Base-by-base conservation (phyloP, 805 yeast genomes). In the Candida oleophila region DNA sequence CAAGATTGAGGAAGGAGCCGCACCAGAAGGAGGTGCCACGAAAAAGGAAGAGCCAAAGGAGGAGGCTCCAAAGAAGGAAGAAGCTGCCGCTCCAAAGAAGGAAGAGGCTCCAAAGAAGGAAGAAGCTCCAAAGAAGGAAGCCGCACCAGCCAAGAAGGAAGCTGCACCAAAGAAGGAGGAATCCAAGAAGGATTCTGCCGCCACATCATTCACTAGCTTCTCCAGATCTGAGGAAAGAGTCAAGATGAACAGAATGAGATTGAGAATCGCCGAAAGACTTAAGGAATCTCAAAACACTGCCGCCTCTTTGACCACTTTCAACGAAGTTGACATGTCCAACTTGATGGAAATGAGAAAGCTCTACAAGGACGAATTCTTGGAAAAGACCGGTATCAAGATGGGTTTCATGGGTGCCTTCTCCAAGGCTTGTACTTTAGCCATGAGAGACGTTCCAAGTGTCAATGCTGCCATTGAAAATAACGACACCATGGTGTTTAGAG, bases 381-480 rank as follows among this genome's bases (percentile, higher is more conserved):
- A 91, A 77, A 87, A 85, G 71, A 87, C 90, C 56, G 97, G 96
- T 62, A 80, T 87, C 73, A 94, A 94, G 78, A 81, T 94, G 59
- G 99, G 99, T 52, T 94, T 94, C 82, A 94, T 94, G 98, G 98
- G 98, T 71, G 88, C 96, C 28, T 94, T 94, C 77, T 83, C 97
- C 52, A 89, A 87, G 77, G 99, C 99, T 47, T 79, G 86, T 51
- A 81, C 94, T 46, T 78, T 91, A 64, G 99, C 99, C 51, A 85
- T 91, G 73, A 89, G 89, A 76, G 96, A 90, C 47, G 80, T 89
- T 53, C 99, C 99, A 54, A 87, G 96, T 43, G 96, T 89, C 51
- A 94, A 92, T 64, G 98, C 96, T 62, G 84, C 95, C 57, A 94
- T 94, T 63, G 97, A 90, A 69, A 80, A 82, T 64, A 89, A 86